These are phyloP conservation scores for Cetraspora pellucida DNA, from an alignment of 192 early-diverging fungal species.

Conservation along the genomic window DNA sequence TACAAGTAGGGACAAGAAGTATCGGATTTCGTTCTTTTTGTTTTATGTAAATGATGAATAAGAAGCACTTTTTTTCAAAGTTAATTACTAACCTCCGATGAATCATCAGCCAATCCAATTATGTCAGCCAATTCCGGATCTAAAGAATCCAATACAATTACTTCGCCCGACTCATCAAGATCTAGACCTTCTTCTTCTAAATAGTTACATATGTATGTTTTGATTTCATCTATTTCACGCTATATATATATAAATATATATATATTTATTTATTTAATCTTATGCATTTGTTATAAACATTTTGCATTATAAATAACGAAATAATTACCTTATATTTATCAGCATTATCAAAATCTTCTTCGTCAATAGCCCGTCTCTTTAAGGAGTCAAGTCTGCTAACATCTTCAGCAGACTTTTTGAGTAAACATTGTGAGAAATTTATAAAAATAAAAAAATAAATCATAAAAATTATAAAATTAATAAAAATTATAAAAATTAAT, in stretches of 20 bases:
- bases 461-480: background rate
- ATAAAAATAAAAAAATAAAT: background rate
- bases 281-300: too few species aligned
- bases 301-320: background rate
- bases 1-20: too few species aligned
- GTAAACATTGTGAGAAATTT: background rate
- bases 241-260: background rate
- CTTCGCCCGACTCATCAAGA: constrained; percentile 28
- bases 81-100: background rate
- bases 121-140: constrained; percentile 15
- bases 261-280: too few species aligned
- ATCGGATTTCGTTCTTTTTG: too few species aligned
- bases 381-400: constrained; percentile 45
- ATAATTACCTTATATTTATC: constrained; percentile 65
- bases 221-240: constrained; percentile 18
- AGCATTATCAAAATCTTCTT: constrained; percentile 78
- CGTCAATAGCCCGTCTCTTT: constrained; percentile 62
- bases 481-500: background rate
- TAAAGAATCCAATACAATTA: constrained; percentile 3
- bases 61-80: too few species aligned
- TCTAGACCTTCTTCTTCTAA: constrained; percentile 39
- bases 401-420: constrained; percentile 14
- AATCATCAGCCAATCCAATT: constrained; percentile 27
- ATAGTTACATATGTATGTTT: background rate
- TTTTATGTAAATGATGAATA: too few species aligned